These are phyloP conservation scores for Penicillium crystallinum DNA, from an alignment of 495 filamentous ascomycete genomes.

Conservation along the genomic window DNA sequence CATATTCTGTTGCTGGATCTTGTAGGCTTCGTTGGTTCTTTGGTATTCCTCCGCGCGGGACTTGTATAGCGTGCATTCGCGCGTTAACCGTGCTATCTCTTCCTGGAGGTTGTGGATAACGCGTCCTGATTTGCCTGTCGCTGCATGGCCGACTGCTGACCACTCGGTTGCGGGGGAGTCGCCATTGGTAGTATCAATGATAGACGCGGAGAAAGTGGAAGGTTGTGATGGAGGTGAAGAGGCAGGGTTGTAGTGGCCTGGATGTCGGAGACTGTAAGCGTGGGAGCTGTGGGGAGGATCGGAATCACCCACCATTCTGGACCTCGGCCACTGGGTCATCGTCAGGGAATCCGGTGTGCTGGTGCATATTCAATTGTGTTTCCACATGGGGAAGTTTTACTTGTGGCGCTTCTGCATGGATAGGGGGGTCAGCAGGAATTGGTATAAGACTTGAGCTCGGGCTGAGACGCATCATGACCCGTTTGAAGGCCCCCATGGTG, in stretches of 20 bases:
- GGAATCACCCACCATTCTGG: constrained; percentile 14
- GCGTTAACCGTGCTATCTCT: constrained; percentile 78
- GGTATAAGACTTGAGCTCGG: not conserved
- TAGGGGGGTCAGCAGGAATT: constrained; percentile 24
- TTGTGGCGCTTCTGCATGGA: constrained; percentile 28
- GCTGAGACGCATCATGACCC: constrained; percentile 9
- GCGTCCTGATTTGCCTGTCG: constrained; percentile 80
- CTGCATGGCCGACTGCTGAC: constrained; percentile 73
- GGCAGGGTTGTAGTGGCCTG: constrained; percentile 6
- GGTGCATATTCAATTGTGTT: constrained; percentile 44
- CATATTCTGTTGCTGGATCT: constrained; percentile 66
- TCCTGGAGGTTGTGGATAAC: constrained; percentile 87
- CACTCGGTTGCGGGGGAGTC: constrained; percentile 50
- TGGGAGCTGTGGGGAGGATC: not conserved
- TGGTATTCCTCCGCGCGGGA: constrained; percentile 68
- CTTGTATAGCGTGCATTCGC: constrained; percentile 71
- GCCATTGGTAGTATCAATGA: constrained; percentile 23
- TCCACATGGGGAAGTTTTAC: constrained; percentile 42
- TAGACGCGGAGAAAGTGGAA: constrained; percentile 13
- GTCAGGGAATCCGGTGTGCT: constrained; percentile 36
- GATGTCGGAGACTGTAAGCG: constrained; percentile 20
- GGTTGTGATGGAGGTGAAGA: not conserved
- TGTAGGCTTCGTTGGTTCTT: constrained; percentile 64
- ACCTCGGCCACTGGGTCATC: constrained; percentile 19
- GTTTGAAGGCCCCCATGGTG: constrained; percentile 12